Evolutionary conservation across 148 eudicot genomes (phyloP).

Genomic region (Arbutus unedo): DNA sequence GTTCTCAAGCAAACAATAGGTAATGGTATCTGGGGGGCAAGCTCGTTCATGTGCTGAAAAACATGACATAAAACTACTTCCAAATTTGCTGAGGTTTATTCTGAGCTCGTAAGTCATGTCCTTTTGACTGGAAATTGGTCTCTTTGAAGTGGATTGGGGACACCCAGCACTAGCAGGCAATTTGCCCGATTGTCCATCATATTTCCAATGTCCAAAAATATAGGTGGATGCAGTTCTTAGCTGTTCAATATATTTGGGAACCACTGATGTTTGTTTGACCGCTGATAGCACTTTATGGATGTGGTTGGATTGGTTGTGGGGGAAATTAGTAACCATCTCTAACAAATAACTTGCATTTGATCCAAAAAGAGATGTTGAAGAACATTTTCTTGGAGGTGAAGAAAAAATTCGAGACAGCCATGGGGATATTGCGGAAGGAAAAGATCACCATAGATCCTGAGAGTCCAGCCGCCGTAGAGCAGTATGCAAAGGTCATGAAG

Average conservation of each 20-base stretch:
- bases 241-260: neutral
- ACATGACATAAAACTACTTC: neutral
- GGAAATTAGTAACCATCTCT: conserved; percentile 6
- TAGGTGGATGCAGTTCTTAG: neutral
- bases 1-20: neutral
- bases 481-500: conserved; percentile 88
- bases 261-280: neutral
- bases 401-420: conserved; percentile 86
- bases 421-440: conserved; percentile 66
- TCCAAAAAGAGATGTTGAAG: conserved; percentile 80
- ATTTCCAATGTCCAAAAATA: neutral
- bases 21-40: neutral
- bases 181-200: neutral
- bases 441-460: conserved; percentile 95
- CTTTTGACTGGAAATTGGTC: neutral
- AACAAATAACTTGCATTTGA: conserved; percentile 22
- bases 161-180: neutral
- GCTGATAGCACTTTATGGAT: conserved; percentile 33
- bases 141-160: neutral
- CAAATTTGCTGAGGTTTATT: neutral
- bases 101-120: neutral
- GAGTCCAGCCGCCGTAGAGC: conserved; percentile 72
- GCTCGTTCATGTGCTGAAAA: neutral
- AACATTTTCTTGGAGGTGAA: conserved; percentile 79
- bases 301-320: conserved; percentile 16